phyloP scores from a whole-genome alignment of 2,329 filamentous ascomycete genomes.

The Pleomassaria siparia region DNA sequence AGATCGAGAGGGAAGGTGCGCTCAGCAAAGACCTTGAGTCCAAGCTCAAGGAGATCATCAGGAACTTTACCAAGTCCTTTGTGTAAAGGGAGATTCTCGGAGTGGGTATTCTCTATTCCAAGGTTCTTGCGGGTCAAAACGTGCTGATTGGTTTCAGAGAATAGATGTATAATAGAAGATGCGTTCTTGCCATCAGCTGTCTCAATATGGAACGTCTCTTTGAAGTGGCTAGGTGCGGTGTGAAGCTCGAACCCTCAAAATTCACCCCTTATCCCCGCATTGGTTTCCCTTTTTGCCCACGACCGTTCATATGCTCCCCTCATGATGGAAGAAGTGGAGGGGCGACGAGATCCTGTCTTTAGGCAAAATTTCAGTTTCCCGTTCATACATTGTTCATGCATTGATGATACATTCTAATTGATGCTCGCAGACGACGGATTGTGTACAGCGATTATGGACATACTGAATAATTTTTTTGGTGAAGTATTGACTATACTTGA shows the following conservation, averaged over 20 bases:
- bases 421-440: no score
- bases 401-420: no score
- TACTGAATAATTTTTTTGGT: no score
- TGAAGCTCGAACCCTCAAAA: slow-evolving; percentile 20
- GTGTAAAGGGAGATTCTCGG: slow-evolving; percentile 41
- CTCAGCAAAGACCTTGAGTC: slow-evolving; percentile 92
- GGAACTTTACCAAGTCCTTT: slow-evolving; percentile 94
- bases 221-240: slow-evolving; percentile 17
- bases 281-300: slow-evolving; percentile 14
- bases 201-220: slow-evolving; percentile 42
- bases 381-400: neutral
- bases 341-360: slow-evolving; percentile 23
- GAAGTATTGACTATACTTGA: no score
- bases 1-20: slow-evolving; percentile 93
- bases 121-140: slow-evolving; percentile 39
- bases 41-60: slow-evolving; percentile 75
- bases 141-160: slow-evolving; percentile 42
- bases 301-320: slow-evolving; percentile 26
- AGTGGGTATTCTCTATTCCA: slow-evolving; percentile 42
- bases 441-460: no score
- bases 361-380: slow-evolving; percentile 26
- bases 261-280: slow-evolving; percentile 8
- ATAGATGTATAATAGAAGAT: slow-evolving; percentile 46
- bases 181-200: slow-evolving; percentile 43
- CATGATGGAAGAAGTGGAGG: slow-evolving; percentile 3